A percentile compares a stretch with the other conserved stretches of the same genome.
Conservation (phyloP, 352 stramenopile species). For the Phytophthora podocarpi region DNA sequence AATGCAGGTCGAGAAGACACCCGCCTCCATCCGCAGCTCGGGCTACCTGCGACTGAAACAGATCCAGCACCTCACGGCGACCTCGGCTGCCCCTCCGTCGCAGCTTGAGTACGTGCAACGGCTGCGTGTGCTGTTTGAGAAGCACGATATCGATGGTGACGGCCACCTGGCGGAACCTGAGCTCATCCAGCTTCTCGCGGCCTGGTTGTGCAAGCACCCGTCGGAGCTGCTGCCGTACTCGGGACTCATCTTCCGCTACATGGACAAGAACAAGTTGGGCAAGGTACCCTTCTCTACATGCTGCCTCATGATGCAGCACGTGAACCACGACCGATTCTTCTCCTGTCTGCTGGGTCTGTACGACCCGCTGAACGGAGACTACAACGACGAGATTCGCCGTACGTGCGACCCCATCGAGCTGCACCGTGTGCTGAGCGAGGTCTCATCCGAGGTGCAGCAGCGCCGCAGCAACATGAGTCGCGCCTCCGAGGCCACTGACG, state of each 20-base stretch:
- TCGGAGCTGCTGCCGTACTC: constrained; percentile 80
- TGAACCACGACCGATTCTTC: constrained; percentile 90
- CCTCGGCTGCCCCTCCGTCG: constrained; percentile 51
- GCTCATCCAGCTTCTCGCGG: constrained; percentile 73
- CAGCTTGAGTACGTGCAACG: constrained; percentile 88
- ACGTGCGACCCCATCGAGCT: constrained; percentile 67
- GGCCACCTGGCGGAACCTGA: constrained; percentile 73
- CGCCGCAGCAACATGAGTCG: constrained; percentile 55
- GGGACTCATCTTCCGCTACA: constrained; percentile 87
- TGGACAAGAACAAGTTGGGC: constrained; percentile 87
- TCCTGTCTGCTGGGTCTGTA: constrained; percentile 85
- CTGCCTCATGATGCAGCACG: constrained; percentile 88
- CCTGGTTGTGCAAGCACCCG: constrained; percentile 86
- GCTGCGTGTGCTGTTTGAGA: constrained; percentile 81
- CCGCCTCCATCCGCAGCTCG: constrained; percentile 71
- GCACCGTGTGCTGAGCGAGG: constrained; percentile 73
- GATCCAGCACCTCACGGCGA: constrained; percentile 75
- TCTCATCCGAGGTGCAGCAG: constrained; percentile 64
- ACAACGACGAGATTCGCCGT: constrained; percentile 81
- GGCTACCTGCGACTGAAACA: constrained; percentile 81
- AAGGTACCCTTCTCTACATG: constrained; percentile 84
- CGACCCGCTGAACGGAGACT: constrained; percentile 70
- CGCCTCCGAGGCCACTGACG: constrained; percentile 36
- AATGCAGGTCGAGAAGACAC: constrained; percentile 77
- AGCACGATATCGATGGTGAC: constrained; percentile 70